phyloP scores from a whole-genome alignment of 176 grass and related monocot genomes.

The Carex scoparia region DNA sequence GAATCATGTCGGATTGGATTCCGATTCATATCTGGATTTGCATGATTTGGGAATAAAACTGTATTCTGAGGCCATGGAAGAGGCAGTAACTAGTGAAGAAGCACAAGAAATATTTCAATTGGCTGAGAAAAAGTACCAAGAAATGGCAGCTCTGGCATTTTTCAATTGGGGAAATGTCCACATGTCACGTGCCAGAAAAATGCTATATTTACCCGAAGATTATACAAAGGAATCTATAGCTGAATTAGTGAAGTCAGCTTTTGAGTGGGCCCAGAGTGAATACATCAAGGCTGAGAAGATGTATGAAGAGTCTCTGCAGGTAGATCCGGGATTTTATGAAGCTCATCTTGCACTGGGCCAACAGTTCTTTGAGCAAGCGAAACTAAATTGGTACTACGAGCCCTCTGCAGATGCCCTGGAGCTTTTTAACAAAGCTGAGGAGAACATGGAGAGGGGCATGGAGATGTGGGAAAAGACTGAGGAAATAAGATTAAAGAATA shows the following conservation, averaged over 20 bases:
- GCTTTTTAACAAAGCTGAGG: slow-evolving; percentile 61
- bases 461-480: slow-evolving; percentile 54
- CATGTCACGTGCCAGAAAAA: slow-evolving; percentile 69
- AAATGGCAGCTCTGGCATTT: slow-evolving; percentile 56
- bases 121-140: slow-evolving; percentile 58
- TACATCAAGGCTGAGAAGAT: slow-evolving; percentile 50
- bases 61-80: slow-evolving; percentile 71
- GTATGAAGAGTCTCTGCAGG: slow-evolving; percentile 50
- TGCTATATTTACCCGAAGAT: slow-evolving; percentile 44
- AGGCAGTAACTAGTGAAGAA: slow-evolving; percentile 54
- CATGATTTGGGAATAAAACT: slow-evolving; percentile 54
- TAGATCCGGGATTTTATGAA: slow-evolving; percentile 63
- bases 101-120: slow-evolving; percentile 55
- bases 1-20: slow-evolving; percentile 52
- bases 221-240: slow-evolving; percentile 37
- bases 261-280: slow-evolving; percentile 47
- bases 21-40: slow-evolving; percentile 57
- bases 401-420: slow-evolving; percentile 39
- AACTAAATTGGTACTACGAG: slow-evolving; percentile 65
- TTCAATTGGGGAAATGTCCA: slow-evolving; percentile 80
- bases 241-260: slow-evolving; percentile 41
- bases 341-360: slow-evolving; percentile 51
- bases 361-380: slow-evolving; percentile 70
- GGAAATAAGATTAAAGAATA: slow-evolving; percentile 33
- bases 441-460: slow-evolving; percentile 57